A percentile compares a stretch with the other conserved stretches of the same genome.
Evolutionary conservation across 176 grass and related monocot species (phyloP).

Genomic region (sorghum (Sorghum bicolor)): Sorghum_bicolor_NCBIv3 NC_012873.2:3494001-3494500

Average conservation of each 20-base stretch:
- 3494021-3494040: neutral
- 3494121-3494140: neutral
- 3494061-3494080: neutral
- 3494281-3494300: neutral
- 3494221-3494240: neutral
- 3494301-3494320: neutral
- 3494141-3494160: neutral
- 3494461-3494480: neutral
- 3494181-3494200: neutral
- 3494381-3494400: neutral
- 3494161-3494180: neutral
- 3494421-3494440: slow-evolving; percentile 10
- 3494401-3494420: neutral
- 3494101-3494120: neutral
- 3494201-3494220: neutral
- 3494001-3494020: neutral
- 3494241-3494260: slow-evolving; percentile 1
- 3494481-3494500: neutral
- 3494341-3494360: neutral
- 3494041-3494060: neutral
- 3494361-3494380: neutral
- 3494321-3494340: neutral
- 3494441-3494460: neutral
- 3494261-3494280: neutral
- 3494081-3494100: neutral